Evolutionary conservation across 148 eudicot species (phyloP).

Genomic region (Tetragonia tetragonoides): DNA sequence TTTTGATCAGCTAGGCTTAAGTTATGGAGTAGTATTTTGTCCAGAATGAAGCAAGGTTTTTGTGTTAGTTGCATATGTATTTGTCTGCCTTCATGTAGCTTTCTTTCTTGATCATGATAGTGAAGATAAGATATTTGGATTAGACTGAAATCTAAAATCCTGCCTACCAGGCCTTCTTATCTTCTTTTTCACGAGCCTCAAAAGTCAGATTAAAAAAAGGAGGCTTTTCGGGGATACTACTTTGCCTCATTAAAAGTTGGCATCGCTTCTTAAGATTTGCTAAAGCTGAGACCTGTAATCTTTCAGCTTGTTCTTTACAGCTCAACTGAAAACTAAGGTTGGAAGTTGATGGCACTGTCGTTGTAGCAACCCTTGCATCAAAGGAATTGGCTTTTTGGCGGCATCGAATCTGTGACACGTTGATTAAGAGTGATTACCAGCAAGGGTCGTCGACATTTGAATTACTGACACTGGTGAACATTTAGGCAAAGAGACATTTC

Average conservation of each 20-base stretch:
- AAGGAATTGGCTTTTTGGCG: neutral
- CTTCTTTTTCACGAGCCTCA: slow-evolving; percentile 10
- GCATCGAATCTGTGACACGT: slow-evolving; percentile 10
- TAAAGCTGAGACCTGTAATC: slow-evolving; percentile 24
- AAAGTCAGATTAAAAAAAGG: slow-evolving; percentile 10
- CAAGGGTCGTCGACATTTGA: neutral
- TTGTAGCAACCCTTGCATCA: neutral
- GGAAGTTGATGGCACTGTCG: slow-evolving; percentile 14
- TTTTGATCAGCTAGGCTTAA: neutral
- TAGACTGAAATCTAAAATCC: slow-evolving; percentile 9
- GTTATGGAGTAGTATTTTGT: neutral
- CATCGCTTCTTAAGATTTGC: slow-evolving; percentile 12
- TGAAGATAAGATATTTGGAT: slow-evolving; percentile 26
- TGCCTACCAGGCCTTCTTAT: slow-evolving; percentile 8
- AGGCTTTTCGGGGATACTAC: slow-evolving; percentile 1
- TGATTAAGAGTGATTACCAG: slow-evolving; percentile 13
- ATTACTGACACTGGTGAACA: neutral
- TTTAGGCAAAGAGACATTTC: slow-evolving; percentile 22
- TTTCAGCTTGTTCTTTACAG: slow-evolving; percentile 20
- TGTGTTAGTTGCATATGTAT: neutral
- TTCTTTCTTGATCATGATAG: slow-evolving; percentile 13
- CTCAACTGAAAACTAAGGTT: slow-evolving; percentile 24
- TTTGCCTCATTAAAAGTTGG: slow-evolving; percentile 22
- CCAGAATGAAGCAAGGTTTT: neutral
- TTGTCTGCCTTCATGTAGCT: neutral